Base-by-base conservation (phyloP, 2,329 filamentous ascomycete species). In the Cryphonectria nitschkei region DNA sequence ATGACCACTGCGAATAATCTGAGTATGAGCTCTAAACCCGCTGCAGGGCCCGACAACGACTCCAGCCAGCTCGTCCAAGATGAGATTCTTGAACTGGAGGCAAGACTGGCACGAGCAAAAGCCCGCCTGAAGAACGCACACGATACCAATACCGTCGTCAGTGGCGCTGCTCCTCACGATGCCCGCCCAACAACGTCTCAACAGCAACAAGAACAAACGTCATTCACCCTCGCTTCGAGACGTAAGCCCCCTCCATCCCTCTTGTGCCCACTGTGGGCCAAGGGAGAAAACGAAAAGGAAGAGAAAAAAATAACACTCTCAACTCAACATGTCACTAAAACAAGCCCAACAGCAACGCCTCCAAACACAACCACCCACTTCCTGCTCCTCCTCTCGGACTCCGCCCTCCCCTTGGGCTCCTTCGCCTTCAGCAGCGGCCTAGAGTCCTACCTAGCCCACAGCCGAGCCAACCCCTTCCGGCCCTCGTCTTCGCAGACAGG, bases 401-500 rank as follows among this genome's bases (percentile, higher is more conserved):
- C 93, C 1, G 92, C 92, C 19, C 88, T 96, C 2, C 93, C 93
- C 0, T 85, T 96, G 0, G 93, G 93, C 70, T 93, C 93, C n/a
- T 96, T 96, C 81, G 93, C 93, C 76, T 96, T 95, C 83, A 93
- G 90, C 83, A 92, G 89, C 75, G 93, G 93, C 3, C 87, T 96
- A 22, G 93, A 96, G 82, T 95, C 93, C 56, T 95, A 92, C 79
- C 88, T 95, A 26, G 90, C 91, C 3, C 93, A 96, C 82, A 84
- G 84, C 75, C 82, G 80, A 72, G 72, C 70, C 74, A 67, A 63
- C 66, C 6, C 61, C 67, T 39, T 70, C 61, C 2, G 68, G 73
- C 46, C 26, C 26, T 26, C 67, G 13, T 63, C 67, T 19, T 54
- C 41, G 22, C 63, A 46, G 2, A 6, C 1, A 41, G 26, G 29